phyloP scores from a whole-genome alignment of 139 green algal genomes.

The Ettlia oleoabundans region DNA sequence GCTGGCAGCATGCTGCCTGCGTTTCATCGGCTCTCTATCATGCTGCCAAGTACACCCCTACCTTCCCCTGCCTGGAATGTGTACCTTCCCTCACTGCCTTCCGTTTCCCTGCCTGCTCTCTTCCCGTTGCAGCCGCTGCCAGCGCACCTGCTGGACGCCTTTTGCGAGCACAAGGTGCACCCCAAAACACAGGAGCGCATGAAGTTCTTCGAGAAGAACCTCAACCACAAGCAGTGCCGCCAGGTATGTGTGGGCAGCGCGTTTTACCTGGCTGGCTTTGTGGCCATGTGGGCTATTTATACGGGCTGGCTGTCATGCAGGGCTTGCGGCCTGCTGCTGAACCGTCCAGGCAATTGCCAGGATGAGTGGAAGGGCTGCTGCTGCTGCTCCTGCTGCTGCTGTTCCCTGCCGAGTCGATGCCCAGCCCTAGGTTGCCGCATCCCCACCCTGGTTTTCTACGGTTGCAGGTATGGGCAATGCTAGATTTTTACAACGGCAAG shows the following conservation, averaged over 20 bases:
- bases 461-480: not conserved
- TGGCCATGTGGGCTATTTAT: no score
- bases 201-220: slow-evolving; percentile 27
- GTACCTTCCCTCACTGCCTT: not conserved
- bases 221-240: slow-evolving; percentile 13
- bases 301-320: no score
- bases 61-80: no score
- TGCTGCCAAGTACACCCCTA: no score
- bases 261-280: not conserved
- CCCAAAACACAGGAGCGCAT: slow-evolving; percentile 5
- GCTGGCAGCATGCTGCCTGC: no score
- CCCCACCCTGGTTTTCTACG: no score
- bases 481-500: not conserved
- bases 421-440: not conserved
- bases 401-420: not conserved
- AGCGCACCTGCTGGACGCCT: not conserved
- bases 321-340: no score
- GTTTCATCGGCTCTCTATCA: no score
- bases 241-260: not conserved
- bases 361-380: not conserved
- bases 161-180: slow-evolving; percentile 19
- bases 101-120: not conserved
- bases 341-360: not conserved
- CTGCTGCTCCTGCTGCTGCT: not conserved
- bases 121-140: slow-evolving; percentile 9